A percentile compares a stretch with the other conserved stretches of the same genome.
Conservation (phyloP, 2,329 filamentous ascomycete species). For the Coniochaeta sp. region DNA sequence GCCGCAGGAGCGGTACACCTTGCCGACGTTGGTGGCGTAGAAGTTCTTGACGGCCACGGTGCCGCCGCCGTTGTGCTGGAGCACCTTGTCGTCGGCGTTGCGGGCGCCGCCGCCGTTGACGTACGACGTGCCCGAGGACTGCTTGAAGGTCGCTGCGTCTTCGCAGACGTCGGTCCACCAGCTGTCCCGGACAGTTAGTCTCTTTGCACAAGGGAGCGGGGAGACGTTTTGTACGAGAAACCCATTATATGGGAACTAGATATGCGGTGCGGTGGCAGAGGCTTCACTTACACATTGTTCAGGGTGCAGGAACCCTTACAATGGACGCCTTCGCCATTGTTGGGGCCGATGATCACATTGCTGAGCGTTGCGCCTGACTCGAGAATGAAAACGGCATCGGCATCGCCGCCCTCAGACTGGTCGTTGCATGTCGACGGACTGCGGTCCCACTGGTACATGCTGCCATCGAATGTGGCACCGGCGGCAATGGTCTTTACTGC, state of each 20-base stretch:
- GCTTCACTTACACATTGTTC: conserved; percentile 18
- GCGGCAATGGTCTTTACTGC: conserved; percentile 35
- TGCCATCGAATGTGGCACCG: conserved; percentile 36
- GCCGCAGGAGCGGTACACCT: conserved; percentile 38
- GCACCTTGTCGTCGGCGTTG: conserved; percentile 25
- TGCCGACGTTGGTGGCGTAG: conserved; percentile 33
- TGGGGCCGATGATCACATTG: conserved; percentile 43
- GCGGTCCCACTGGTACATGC: conserved; percentile 26
- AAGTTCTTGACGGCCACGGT: conserved; percentile 28
- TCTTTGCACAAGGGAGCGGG: no score
- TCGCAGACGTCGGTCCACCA: conserved; percentile 27
- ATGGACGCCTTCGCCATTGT: conserved; percentile 40
- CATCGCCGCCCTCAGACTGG: conserved; percentile 17
- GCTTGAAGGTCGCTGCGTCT: conserved; percentile 28
- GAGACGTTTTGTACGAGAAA: no score
- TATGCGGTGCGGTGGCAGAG: neutral
- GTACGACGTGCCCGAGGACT: conserved; percentile 25
- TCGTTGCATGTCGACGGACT: conserved; percentile 15
- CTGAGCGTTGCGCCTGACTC: conserved; percentile 39
- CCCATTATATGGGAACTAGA: no score
- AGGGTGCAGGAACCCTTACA: conserved; percentile 38
- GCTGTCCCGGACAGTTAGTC: conserved; percentile 24
- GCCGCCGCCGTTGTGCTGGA: conserved; percentile 30
- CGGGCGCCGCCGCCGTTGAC: conserved; percentile 30
- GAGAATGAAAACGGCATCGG: conserved; percentile 41